Evolutionary conservation across 1,284 basidiomycete genomes (phyloP).

Genomic region (Moniliella sp.): DNA sequence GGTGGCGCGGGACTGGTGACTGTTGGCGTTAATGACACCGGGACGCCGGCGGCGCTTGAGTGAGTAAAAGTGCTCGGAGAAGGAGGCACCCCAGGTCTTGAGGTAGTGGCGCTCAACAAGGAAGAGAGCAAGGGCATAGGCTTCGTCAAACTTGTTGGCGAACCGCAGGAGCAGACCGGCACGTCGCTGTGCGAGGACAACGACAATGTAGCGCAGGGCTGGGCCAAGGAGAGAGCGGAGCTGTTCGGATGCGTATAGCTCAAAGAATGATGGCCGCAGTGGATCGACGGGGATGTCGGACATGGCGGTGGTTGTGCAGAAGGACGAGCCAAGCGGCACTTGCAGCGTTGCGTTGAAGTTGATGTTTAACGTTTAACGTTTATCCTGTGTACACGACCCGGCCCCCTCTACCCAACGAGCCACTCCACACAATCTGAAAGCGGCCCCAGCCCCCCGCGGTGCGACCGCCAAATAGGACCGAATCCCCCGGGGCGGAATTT

Average conservation of each 20-base stretch:
- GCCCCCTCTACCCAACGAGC: no score
- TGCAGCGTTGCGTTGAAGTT: no score
- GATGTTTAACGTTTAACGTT: no score
- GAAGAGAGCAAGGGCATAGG: slow-evolving; percentile 69
- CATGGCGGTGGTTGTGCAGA: no score
- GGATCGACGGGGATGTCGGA: no score
- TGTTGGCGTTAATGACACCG: slow-evolving; percentile 33
- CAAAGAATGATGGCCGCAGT: slow-evolving; percentile 71
- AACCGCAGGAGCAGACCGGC: slow-evolving; percentile 75
- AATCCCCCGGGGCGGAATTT: no score
- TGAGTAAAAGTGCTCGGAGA: slow-evolving; percentile 83
- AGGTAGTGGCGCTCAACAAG: slow-evolving; percentile 81
- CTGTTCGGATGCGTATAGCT: slow-evolving; percentile 84
- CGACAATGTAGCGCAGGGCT: slow-evolving; percentile 78
- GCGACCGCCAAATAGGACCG: no score
- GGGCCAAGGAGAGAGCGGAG: slow-evolving; percentile 76
- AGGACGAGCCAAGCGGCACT: no score
- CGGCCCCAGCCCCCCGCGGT: no score
- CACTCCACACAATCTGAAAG: no score
- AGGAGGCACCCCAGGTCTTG: slow-evolving; percentile 58
- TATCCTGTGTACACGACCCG: no score
- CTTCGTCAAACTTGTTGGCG: slow-evolving; percentile 85
- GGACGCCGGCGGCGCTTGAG: slow-evolving; percentile 55
- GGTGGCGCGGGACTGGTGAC: slow-evolving; percentile 2
- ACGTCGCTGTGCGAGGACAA: slow-evolving; percentile 74